Percentiles rank a stretch among this genome's conserved stretches.
Conservation (phyloP, 1,284 basidiomycete species). For the Amylostereum areolatum region DNA sequence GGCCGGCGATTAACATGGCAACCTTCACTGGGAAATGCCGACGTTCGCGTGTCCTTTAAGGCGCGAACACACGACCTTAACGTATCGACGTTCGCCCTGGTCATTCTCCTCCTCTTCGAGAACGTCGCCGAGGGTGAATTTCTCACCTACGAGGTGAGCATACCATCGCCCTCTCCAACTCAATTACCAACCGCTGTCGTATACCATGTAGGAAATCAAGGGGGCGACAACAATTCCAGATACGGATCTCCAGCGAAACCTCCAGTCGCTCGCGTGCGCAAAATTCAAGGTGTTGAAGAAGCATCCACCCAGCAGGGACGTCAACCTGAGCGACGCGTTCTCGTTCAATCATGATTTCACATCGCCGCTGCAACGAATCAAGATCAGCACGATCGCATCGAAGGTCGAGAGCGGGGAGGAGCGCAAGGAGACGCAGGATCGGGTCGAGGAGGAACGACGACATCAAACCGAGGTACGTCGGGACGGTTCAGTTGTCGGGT, state of each 20-base stretch:
- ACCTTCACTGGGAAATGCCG: slow-evolving; percentile 86
- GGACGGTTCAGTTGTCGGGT: slow-evolving; percentile 4
- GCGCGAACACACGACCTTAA: slow-evolving; percentile 83
- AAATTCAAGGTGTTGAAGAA: slow-evolving; percentile 94
- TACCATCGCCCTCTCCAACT: background rate
- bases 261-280: slow-evolving; percentile 96
- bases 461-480: slow-evolving; percentile 82
- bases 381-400: slow-evolving; percentile 86
- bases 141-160: slow-evolving; percentile 64
- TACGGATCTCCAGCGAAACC: slow-evolving; percentile 78
- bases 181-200: background rate
- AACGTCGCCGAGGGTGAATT: slow-evolving; percentile 60
- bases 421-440: slow-evolving; percentile 84
- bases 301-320: slow-evolving; percentile 82
- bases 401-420: slow-evolving; percentile 86
- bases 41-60: slow-evolving; percentile 84
- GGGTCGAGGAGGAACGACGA: slow-evolving; percentile 89
- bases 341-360: slow-evolving; percentile 86
- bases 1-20: slow-evolving; percentile 94
- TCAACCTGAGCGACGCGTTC: slow-evolving; percentile 75
- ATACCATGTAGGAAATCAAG: slow-evolving; percentile 44
- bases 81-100: slow-evolving; percentile 85
- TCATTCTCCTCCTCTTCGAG: slow-evolving; percentile 89
- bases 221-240: slow-evolving; percentile 73
- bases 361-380: slow-evolving; percentile 82